Evolutionary conservation across 2,329 filamentous ascomycete species (phyloP).

Genomic region (Chaetomiaceae sp.): DNA sequence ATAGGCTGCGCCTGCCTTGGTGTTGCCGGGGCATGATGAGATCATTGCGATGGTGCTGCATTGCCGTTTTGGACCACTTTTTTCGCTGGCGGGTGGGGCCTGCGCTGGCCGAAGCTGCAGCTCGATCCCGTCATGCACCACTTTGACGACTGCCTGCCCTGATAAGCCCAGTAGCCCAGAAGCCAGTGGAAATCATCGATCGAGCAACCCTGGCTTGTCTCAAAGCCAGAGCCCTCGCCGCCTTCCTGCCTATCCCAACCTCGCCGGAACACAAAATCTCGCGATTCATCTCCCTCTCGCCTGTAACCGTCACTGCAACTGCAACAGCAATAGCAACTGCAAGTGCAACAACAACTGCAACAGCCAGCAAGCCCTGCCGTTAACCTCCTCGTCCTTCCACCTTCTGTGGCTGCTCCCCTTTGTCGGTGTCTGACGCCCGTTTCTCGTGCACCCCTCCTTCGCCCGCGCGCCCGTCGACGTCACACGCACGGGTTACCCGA

Average conservation of each 20-base stretch:
- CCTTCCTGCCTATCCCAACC: constrained; percentile 12
- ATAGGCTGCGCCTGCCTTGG: constrained; percentile 1
- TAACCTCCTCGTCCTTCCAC: background rate
- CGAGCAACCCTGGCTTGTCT: constrained; percentile 14
- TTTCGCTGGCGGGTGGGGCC: constrained; percentile 2
- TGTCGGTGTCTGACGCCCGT: background rate
- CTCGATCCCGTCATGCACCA: constrained; percentile 7
- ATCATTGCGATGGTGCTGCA: constrained; percentile 20
- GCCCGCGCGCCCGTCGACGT: constrained; percentile 8
- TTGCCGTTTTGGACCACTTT: background rate
- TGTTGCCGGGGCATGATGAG: constrained; percentile 26
- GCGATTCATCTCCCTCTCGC: background rate
- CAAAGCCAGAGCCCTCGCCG: constrained; percentile 10
- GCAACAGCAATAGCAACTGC: constrained; percentile 4
- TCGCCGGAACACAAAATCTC: constrained; percentile 2
- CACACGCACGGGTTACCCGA: too few species aligned
- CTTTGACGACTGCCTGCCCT: constrained; percentile 8
- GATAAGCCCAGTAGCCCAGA: background rate
- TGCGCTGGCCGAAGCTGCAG: background rate
- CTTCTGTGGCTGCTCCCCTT: too few species aligned
- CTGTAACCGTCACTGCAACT: background rate
- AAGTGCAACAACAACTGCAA: constrained; percentile 2
- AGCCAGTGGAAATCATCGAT: constrained; percentile 4
- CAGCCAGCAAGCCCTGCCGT: too few species aligned
- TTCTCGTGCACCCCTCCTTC: background rate